phyloP scores from a whole-genome alignment of 805 yeast species.

The Saccharomycopsis amapae region DNA sequence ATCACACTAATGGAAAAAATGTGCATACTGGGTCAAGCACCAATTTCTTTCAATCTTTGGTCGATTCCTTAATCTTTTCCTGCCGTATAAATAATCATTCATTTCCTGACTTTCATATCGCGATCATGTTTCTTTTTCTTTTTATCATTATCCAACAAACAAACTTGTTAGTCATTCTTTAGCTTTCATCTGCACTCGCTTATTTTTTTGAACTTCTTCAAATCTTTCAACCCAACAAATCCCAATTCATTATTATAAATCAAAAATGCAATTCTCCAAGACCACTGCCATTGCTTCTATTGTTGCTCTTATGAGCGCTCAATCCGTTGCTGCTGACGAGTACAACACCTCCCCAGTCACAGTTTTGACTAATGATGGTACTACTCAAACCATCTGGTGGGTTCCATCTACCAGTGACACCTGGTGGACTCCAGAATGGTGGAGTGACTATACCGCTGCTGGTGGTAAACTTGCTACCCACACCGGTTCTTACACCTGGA shows the following conservation, averaged over 20 bases:
- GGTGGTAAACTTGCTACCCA: conserved; percentile 19
- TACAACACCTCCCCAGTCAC: conserved; percentile 18
- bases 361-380: conserved; percentile 17
- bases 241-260: neutral
- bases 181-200: neutral
- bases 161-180: too few relatives aligned
- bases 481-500: neutral
- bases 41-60: neutral
- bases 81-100: too few relatives aligned
- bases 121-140: neutral
- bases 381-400: conserved; percentile 22
- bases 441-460: conserved; percentile 20
- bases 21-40: too few relatives aligned
- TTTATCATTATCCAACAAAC: neutral
- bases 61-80: neutral
- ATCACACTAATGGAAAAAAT: too few relatives aligned
- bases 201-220: neutral
- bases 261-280: conserved; percentile 11
- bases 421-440: conserved; percentile 22
- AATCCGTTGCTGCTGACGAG: conserved; percentile 5
- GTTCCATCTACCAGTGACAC: conserved; percentile 19
- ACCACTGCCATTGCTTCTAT: conserved; percentile 3
- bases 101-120: too few relatives aligned
- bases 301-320: conserved; percentile 7
- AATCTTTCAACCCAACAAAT: too few relatives aligned